phyloP scores from a whole-genome alignment of 148 eudicot genomes.

The Rhododendron henanense region DNA sequence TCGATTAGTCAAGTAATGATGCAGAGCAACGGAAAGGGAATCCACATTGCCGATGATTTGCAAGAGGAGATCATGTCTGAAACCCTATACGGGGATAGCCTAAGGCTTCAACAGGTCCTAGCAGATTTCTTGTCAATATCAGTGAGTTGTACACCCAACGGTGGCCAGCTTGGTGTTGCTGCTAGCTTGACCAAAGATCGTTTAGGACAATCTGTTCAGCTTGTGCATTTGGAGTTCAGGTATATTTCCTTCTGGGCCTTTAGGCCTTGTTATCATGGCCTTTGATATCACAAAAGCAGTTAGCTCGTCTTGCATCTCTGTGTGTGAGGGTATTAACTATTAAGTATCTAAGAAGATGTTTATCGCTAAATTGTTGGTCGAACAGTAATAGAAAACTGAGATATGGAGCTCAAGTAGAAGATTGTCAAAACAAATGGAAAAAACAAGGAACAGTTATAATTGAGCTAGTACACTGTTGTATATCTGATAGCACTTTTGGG shows the following conservation, averaged over 20 bases:
- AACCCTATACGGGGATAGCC: slow-evolving; percentile 71
- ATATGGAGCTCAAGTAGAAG: background rate
- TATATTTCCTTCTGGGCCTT: slow-evolving; percentile 16
- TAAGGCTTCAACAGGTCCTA: slow-evolving; percentile 83
- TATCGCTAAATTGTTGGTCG: background rate
- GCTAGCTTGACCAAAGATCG: slow-evolving; percentile 55
- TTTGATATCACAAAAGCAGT: background rate
- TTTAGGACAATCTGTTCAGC: slow-evolving; percentile 66
- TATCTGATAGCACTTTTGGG: background rate
- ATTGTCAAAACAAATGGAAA: background rate
- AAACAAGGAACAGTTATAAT: background rate
- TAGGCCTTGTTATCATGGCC: background rate
- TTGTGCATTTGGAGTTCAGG: slow-evolving; percentile 87
- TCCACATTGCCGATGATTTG: slow-evolving; percentile 47
- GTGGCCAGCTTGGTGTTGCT: slow-evolving; percentile 61
- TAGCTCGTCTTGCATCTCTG: background rate
- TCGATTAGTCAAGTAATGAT: slow-evolving; percentile 82
- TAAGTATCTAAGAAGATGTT: background rate
- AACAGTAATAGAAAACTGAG: background rate
- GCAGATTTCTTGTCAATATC: slow-evolving; percentile 75
- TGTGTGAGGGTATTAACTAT: background rate
- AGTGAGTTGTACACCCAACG: slow-evolving; percentile 60
- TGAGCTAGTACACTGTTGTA: background rate
- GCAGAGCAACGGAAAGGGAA: slow-evolving; percentile 66
- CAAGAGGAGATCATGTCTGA: slow-evolving; percentile 39